phyloP scores from a whole-genome alignment of 2,329 filamentous ascomycete genomes.

The Cercospora nicotianae region DNA sequence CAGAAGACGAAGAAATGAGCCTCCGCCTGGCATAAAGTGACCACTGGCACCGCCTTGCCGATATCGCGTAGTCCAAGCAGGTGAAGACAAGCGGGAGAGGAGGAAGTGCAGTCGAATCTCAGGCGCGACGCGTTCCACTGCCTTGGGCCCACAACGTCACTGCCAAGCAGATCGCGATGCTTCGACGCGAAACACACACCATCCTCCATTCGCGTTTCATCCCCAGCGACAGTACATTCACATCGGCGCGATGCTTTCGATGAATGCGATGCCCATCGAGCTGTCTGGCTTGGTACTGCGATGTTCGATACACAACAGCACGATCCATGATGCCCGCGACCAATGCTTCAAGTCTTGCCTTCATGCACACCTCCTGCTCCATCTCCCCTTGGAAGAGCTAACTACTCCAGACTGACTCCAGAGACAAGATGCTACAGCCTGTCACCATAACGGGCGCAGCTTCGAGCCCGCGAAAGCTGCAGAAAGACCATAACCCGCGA shows the following conservation, averaged over 20 bases:
- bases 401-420: background rate
- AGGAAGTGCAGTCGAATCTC: background rate
- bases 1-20: background rate
- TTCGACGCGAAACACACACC: background rate
- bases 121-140: background rate
- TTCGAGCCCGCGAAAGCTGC: background rate
- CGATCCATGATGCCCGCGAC: background rate
- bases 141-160: background rate
- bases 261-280: background rate
- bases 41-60: background rate
- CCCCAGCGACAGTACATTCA: background rate
- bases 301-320: background rate
- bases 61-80: background rate
- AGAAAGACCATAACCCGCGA: background rate
- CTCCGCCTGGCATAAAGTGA: background rate
- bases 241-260: background rate
- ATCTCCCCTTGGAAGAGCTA: background rate
- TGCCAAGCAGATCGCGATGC: background rate
- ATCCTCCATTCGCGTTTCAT: background rate
- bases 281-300: background rate
- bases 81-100: background rate
- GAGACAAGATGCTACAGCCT: background rate
- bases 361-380: background rate
- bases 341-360: background rate
- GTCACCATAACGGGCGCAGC: constrained; percentile 1